Conservation (phyloP, 768 basidiomycete genomes). For the Rubroboletus pulcherrimus region DNA sequence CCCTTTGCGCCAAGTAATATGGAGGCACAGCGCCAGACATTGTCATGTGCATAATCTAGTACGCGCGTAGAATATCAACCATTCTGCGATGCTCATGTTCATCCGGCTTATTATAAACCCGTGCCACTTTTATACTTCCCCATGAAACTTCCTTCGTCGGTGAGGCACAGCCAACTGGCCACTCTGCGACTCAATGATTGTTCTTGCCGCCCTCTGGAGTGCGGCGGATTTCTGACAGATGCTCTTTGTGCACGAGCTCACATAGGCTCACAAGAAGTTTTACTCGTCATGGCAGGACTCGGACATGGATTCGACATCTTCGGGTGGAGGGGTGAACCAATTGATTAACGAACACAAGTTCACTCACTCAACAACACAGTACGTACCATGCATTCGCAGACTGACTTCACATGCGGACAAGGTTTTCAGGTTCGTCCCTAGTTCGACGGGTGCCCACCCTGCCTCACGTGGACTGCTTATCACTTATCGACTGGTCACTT, state of each 20-base stretch:
- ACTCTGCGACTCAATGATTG: no score
- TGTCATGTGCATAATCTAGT: slow-evolving; percentile 21
- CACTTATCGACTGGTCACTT: not conserved
- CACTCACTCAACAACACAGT: not conserved
- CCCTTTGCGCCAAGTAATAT: slow-evolving; percentile 1
- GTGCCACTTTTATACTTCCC: not conserved
- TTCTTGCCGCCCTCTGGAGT: not conserved
- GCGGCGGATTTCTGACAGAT: not conserved
- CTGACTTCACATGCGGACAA: not conserved
- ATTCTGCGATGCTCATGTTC: not conserved
- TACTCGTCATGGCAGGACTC: not conserved
- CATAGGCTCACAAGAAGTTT: not conserved
- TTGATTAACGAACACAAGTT: not conserved
- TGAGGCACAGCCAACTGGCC: not conserved
- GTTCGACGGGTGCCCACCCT: not conserved
- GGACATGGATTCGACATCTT: not conserved
- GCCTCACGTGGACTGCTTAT: slow-evolving; percentile 2
- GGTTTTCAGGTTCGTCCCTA: not conserved
- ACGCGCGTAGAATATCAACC: slow-evolving; percentile 2
- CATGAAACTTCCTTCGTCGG: not conserved
- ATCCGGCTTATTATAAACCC: not conserved
- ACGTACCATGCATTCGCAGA: not conserved
- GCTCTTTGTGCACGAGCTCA: not conserved
- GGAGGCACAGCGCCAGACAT: slow-evolving; percentile 2
- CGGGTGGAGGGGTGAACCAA: not conserved